Percentiles rank a stretch among this genome's conserved stretches.
Conservation (phyloP, 2,329 filamentous ascomycete genomes). For the Septoria linicola region DNA sequence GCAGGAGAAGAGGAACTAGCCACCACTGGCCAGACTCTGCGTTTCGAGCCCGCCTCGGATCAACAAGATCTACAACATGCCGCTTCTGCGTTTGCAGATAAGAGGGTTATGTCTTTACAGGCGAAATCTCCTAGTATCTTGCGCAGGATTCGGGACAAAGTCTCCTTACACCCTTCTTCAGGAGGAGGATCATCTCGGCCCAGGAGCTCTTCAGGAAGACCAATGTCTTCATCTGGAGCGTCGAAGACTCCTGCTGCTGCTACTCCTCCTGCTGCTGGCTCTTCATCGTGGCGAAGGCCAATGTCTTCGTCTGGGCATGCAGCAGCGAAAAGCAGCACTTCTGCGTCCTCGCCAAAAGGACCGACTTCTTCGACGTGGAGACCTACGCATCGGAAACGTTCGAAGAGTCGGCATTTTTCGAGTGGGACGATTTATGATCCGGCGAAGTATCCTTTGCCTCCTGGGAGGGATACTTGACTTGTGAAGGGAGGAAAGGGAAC, state of each 20-base stretch:
- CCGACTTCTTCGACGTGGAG: conserved; percentile 1
- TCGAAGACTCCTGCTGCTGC: no score
- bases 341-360: conserved; percentile 4
- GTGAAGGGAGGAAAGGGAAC: no score
- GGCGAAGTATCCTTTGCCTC: conserved; percentile 13
- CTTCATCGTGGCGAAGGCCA: no score
- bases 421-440: conserved; percentile 31
- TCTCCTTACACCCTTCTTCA: conserved; percentile 14
- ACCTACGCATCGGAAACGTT: conserved; percentile 11
- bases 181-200: conserved; percentile 1
- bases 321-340: no score
- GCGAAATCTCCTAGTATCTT: conserved; percentile 16
- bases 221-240: conserved; percentile 2
- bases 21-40: neutral
- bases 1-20: neutral
- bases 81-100: conserved; percentile 10
- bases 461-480: no score
- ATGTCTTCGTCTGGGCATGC: no score
- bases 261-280: no score
- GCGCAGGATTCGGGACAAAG: conserved; percentile 14
- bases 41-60: neutral
- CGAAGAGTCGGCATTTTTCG: conserved; percentile 25
- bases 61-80: no score
- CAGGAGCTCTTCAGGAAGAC: conserved; percentile 4
- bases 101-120: conserved; percentile 2